Conservation (phyloP, 345 rosid genomes). For the Populus alba region DNA sequence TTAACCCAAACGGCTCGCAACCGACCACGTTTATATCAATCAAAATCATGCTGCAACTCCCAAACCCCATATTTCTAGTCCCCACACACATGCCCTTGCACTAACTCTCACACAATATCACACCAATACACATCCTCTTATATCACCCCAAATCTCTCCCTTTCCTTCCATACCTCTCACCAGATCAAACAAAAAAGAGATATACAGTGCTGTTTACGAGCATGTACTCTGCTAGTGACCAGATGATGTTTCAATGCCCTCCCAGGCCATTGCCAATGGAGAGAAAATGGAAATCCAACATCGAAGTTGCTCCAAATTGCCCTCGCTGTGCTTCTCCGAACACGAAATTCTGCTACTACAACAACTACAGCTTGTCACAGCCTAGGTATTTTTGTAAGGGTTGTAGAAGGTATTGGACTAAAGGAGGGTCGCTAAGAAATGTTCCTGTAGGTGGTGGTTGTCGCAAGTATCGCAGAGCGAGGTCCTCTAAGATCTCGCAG, state of each 20-base stretch:
- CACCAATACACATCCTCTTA: neutral
- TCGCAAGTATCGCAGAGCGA: slow-evolving; percentile 61
- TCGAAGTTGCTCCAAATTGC: slow-evolving; percentile 60
- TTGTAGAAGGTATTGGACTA: slow-evolving; percentile 87
- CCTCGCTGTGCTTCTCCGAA: slow-evolving; percentile 86
- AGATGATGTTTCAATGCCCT: slow-evolving; percentile 19
- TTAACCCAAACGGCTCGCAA: slow-evolving; percentile 48
- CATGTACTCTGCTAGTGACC: slow-evolving; percentile 24
- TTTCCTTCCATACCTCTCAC: neutral
- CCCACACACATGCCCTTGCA: slow-evolving; percentile 39
- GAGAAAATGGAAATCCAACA: slow-evolving; percentile 36
- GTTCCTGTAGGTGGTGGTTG: slow-evolving; percentile 89
- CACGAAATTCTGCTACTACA: slow-evolving; percentile 92
- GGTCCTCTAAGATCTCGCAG: slow-evolving; percentile 34
- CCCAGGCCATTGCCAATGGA: slow-evolving; percentile 19
- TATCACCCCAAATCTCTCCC: neutral
- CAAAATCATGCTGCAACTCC: slow-evolving; percentile 12
- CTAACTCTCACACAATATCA: slow-evolving; percentile 12
- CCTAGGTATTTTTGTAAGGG: slow-evolving; percentile 83
- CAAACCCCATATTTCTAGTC: slow-evolving; percentile 9
- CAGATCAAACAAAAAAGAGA: neutral
- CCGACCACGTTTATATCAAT: slow-evolving; percentile 62
- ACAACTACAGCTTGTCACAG: slow-evolving; percentile 89
- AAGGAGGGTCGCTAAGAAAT: slow-evolving; percentile 80
- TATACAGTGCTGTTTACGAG: neutral